Conservation (phyloP, 768 basidiomycete genomes). For the Pleurotus tuoliensis region DNA sequence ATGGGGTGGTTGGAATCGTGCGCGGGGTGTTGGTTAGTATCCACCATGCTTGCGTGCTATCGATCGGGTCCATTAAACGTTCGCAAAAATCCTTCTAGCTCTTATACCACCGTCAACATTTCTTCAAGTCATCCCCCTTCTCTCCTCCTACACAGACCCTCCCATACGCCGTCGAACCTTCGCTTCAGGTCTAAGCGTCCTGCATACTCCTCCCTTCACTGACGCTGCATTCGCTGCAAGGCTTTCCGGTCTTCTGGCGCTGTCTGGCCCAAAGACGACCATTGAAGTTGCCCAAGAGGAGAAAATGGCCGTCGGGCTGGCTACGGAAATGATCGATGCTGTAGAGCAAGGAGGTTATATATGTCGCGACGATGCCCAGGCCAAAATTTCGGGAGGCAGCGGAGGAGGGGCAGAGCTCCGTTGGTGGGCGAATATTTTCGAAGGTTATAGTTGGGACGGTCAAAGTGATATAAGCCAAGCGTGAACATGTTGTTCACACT, state of each 20-base stretch:
- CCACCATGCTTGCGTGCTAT: slow-evolving; percentile 4
- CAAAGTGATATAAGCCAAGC: slow-evolving; percentile 21
- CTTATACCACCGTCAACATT: slow-evolving; percentile 88
- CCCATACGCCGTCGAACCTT: slow-evolving; percentile 67
- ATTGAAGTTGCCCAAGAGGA: slow-evolving; percentile 73
- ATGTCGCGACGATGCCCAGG: slow-evolving; percentile 66
- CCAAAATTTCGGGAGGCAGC: slow-evolving; percentile 33
- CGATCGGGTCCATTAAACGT: background rate
- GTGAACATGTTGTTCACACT: too few relatives aligned
- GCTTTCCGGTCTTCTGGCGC: slow-evolving; percentile 49
- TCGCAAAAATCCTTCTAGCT: slow-evolving; percentile 41
- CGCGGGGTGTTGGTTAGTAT: slow-evolving; percentile 78
- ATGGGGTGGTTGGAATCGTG: slow-evolving; percentile 95
- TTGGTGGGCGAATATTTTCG: slow-evolving; percentile 72
- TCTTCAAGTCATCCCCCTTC: slow-evolving; percentile 65
- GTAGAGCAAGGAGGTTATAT: slow-evolving; percentile 70
- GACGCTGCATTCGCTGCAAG: slow-evolving; percentile 66
- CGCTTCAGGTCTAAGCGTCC: slow-evolving; percentile 69
- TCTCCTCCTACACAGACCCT: slow-evolving; percentile 63
- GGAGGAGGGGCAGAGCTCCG: slow-evolving; percentile 56
- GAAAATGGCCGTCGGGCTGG: slow-evolving; percentile 65
- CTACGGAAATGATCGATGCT: slow-evolving; percentile 72
- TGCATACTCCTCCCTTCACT: slow-evolving; percentile 80
- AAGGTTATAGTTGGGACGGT: slow-evolving; percentile 74
- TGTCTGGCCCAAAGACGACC: slow-evolving; percentile 51